Conservation (phyloP, 768 basidiomycete genomes). For the Tricholomella constricta region DNA sequence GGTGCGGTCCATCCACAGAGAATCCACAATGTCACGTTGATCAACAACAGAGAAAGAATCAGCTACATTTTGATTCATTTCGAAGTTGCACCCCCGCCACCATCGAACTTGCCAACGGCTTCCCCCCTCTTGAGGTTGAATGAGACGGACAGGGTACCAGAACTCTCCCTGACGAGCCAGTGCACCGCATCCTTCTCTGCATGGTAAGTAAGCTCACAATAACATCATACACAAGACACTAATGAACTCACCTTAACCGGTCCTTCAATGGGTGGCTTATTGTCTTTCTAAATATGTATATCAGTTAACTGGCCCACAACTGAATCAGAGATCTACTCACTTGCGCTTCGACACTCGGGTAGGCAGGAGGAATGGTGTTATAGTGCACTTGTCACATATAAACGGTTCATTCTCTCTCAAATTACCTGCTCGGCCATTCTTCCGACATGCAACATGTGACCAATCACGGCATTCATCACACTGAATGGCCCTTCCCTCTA, state of each 20-base stretch:
- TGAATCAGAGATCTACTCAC: background rate
- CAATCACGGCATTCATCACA: slow-evolving; percentile 21
- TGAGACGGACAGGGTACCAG: slow-evolving; percentile 28
- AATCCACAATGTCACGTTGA: background rate
- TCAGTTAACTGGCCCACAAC: background rate
- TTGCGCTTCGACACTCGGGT: background rate
- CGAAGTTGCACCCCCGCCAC: slow-evolving; percentile 5
- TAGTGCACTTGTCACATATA: slow-evolving; percentile 19
- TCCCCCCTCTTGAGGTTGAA: slow-evolving; percentile 6
- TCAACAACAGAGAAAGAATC: background rate
- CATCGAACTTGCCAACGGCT: slow-evolving; percentile 20
- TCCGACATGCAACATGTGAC: slow-evolving; percentile 30
- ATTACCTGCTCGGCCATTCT: slow-evolving; percentile 21
- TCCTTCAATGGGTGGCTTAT: background rate
- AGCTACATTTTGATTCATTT: background rate
- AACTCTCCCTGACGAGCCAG: slow-evolving; percentile 16
- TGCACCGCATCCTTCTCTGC: slow-evolving; percentile 22
- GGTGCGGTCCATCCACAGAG: background rate
- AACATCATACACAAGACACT: too few species aligned
- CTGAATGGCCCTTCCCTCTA: slow-evolving; percentile 21
- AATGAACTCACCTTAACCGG: background rate
- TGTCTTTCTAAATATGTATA: background rate
- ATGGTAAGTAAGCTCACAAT: background rate
- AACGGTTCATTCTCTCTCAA: slow-evolving; percentile 11
- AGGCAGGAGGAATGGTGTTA: too few species aligned